Evolutionary conservation across 768 basidiomycete genomes (phyloP), one percentile per base, ranked within the genome.

Genomic region (Collybia sordida): DNA sequence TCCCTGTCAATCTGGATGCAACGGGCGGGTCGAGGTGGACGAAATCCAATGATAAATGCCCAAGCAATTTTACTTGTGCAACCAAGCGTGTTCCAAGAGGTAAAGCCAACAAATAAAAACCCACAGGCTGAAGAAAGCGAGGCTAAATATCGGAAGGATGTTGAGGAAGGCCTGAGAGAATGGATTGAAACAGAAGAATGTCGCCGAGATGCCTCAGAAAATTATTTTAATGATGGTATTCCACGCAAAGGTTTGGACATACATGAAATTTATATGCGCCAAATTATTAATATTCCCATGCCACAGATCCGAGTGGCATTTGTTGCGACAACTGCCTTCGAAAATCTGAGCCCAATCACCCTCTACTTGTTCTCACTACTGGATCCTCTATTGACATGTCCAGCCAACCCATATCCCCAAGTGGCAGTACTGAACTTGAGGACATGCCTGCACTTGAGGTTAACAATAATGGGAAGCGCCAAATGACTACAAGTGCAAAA

Each of bases 171-270:
- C 8, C 22, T 69, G 49, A 51, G 62, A 2, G 50, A 35, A 7
- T 67, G 60, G 62, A 59, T 66, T 17, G 57, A 61, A 38, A 48
- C 57, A 0, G 36, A 41, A 3, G 50, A 42, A 0, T 70, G 67
- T 43, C 56, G 61, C 2, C 52, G 61, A 0, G 55, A 59, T 12
- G 49, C 62, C 2, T 31, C 52, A 3, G 61, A 67, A 46, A 41
- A 51, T 45, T 66, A 65, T 45, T 70, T 61, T 38, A 38, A 59
- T 28, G 62, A 56, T 47, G 64, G 57, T 6, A 44, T 39, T n/a
- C 21, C 35, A 21, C 46, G 52, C 11, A n/a, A 37, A 37, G 17
- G 58, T 61, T 34, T 27, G 49, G 24, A n/a, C n/a, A n/a, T n/a
- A n/a, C n/a, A n/a, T n/a, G n/a, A n/a, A 22, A 11, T 21, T 12